These are phyloP conservation scores for Funneliformis geosporum DNA, from an alignment of 192 early-diverging fungal species.

Conservation along the genomic window DNA sequence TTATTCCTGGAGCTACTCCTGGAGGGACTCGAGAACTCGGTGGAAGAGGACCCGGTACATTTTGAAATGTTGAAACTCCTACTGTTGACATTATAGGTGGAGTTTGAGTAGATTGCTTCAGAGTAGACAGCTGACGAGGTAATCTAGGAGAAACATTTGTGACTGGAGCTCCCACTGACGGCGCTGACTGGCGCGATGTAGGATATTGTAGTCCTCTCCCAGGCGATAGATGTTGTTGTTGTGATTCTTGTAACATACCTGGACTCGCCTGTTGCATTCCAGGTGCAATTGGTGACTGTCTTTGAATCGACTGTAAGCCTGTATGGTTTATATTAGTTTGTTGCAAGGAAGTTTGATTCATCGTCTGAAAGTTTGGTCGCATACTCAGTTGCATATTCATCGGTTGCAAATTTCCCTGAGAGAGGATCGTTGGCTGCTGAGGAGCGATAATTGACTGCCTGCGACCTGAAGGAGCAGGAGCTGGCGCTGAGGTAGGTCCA, in stretches of 20 bases:
- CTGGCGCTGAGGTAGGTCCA: not conserved
- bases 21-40: not conserved
- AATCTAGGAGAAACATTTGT: not conserved
- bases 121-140: not conserved
- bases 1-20: not conserved
- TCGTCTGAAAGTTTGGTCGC: not conserved
- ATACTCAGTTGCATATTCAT: not conserved
- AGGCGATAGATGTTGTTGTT: not conserved
- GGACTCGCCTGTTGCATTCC: not conserved
- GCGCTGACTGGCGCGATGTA: not conserved
- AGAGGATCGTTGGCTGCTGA: not conserved
- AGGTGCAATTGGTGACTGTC: not conserved
- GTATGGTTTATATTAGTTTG: not conserved
- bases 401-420: not conserved
- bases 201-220: not conserved
- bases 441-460: not conserved
- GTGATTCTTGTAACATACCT: not conserved
- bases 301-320: not conserved
- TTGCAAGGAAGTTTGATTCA: not conserved
- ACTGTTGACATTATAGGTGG: conserved; percentile 1
- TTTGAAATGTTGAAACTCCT: not conserved
- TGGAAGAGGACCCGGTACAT: not conserved
- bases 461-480: not conserved
- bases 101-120: not conserved
- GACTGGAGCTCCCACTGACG: not conserved